Conservation (phyloP, 805 yeast species). For the Wickerhamomyces hampshirensis region DNA sequence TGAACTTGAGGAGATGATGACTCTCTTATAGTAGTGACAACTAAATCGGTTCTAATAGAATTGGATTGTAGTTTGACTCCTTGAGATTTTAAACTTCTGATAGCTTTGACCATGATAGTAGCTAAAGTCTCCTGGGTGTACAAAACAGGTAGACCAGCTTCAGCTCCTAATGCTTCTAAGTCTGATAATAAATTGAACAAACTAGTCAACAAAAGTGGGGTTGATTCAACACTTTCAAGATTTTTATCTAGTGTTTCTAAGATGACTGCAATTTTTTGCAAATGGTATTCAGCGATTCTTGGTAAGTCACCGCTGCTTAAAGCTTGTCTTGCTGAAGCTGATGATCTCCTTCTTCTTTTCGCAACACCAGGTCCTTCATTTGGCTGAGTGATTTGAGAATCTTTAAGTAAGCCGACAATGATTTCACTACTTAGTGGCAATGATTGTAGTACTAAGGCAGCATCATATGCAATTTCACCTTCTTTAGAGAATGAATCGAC, state of each 20-base stretch:
- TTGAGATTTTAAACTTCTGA: constrained; percentile 46
- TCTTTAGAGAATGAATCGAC: constrained; percentile 48
- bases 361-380: constrained; percentile 43
- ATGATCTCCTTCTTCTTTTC: constrained; percentile 80
- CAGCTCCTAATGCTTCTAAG: constrained; percentile 79
- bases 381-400: constrained; percentile 51
- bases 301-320: constrained; percentile 65
- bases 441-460: constrained; percentile 48
- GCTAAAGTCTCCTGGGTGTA: constrained; percentile 91
- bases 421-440: constrained; percentile 50
- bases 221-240: constrained; percentile 26
- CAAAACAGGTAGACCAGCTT: constrained; percentile 85
- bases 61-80: constrained; percentile 48
- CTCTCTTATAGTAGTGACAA: constrained; percentile 86
- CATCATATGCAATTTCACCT: constrained; percentile 41
- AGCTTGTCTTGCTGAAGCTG: constrained; percentile 72
- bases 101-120: constrained; percentile 71
- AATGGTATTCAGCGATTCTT: constrained; percentile 69
- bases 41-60: constrained; percentile 78
- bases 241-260: constrained; percentile 71
- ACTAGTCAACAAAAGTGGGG: constrained; percentile 43
- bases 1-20: constrained; percentile 93
- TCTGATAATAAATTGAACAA: constrained; percentile 65
- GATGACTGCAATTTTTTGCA: constrained; percentile 71
- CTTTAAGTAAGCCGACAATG: constrained; percentile 54